Base-by-base conservation (phyloP, 2,329 filamentous ascomycete species). In the Venturia aucupariae region DNA sequence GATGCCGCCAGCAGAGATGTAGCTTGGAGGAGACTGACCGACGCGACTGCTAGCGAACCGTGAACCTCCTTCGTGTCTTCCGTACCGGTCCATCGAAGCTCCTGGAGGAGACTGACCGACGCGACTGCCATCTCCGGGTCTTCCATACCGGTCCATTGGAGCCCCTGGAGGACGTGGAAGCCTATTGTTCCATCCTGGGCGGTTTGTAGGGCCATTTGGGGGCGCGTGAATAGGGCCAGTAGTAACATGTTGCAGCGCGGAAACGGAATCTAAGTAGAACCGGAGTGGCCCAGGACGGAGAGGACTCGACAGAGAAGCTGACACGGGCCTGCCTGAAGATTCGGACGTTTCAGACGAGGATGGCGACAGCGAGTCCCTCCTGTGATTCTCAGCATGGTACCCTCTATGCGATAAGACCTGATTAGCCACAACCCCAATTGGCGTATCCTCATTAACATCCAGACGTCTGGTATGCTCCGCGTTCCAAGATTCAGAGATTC, bases 1-100 rank as follows among this genome's bases (percentile, higher is more conserved):
- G 1, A 88, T 57, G 30, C 51, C 51, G 27, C 51, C 15, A n/a
- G 51, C 30, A 6, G 51, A 57, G 5, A 57, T 57, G 51, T 57
- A 57, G 19, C 51, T 57, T 35, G 51, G 51, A 57, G 51, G 51
- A 35, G 51, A 57, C 22, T 57, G 51, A 10, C 35, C 51, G 30
- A 57, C 15, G 15, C 51, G 51, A 57, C 4, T 13, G 15, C 17
- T 11, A n/a, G 19, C n/a, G 4, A 7, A n/a, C 46, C 46, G 27
- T 51, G 67, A 3, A 35, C 30, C 19, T 55, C 32, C 41, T 42
- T n/a, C 35, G 19, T 7, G 24, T 22, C 39, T 32, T 46, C 19
- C 24, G 35, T 38, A 38, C 35, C 11, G 35, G 11, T n/a, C n/a
- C n/a, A n/a, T n/a, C n/a, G n/a, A n/a, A 38, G 35, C 35, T 11